These are phyloP conservation scores for Botrytis galanthina DNA, from an alignment of 2,329 filamentous ascomycete genomes.

Conservation along the genomic window DNA sequence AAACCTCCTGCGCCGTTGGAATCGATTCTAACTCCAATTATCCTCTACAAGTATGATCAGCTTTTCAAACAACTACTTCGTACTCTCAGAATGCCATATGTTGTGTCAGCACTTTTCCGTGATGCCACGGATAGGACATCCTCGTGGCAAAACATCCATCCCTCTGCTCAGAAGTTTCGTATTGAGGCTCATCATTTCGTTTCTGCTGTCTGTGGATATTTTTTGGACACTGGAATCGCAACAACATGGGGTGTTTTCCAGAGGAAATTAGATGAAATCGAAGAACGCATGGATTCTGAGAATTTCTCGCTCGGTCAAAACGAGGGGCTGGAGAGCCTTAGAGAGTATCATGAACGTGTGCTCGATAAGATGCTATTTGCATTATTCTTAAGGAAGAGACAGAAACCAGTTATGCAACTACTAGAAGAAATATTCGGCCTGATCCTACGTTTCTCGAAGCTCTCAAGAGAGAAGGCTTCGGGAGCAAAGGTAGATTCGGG, in stretches of 20 bases:
- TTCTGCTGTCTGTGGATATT: constrained; percentile 68
- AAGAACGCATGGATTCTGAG: constrained; percentile 52
- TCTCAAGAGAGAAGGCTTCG: constrained; percentile 43
- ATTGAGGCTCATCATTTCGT: constrained; percentile 81
- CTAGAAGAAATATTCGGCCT: constrained; percentile 73
- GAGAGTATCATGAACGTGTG: constrained; percentile 67
- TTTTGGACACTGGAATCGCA: constrained; percentile 74
- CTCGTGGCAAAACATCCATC: constrained; percentile 29
- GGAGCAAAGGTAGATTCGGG: constrained; percentile 37
- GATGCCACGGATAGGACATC: constrained; percentile 48
- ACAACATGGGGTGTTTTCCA: constrained; percentile 72
- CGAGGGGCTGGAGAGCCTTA: constrained; percentile 64
- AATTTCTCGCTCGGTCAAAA: constrained; percentile 43
- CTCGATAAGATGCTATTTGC: constrained; percentile 74
- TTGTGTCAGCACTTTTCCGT: constrained; percentile 63
- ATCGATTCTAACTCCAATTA: constrained; percentile 67
- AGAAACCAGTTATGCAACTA: constrained; percentile 68
- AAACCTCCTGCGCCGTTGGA: constrained; percentile 69
- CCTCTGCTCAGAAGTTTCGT: constrained; percentile 54
- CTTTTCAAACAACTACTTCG: constrained; percentile 80
- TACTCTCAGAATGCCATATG: constrained; percentile 74
- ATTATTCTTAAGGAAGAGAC: constrained; percentile 70
- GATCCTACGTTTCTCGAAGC: constrained; percentile 69
- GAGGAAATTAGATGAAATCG: constrained; percentile 60
- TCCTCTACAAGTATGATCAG: constrained; percentile 77